These are phyloP conservation scores for Saccharomyces kudriavzevii DNA, from an alignment of 805 yeast species.

Conservation along the genomic window DNA sequence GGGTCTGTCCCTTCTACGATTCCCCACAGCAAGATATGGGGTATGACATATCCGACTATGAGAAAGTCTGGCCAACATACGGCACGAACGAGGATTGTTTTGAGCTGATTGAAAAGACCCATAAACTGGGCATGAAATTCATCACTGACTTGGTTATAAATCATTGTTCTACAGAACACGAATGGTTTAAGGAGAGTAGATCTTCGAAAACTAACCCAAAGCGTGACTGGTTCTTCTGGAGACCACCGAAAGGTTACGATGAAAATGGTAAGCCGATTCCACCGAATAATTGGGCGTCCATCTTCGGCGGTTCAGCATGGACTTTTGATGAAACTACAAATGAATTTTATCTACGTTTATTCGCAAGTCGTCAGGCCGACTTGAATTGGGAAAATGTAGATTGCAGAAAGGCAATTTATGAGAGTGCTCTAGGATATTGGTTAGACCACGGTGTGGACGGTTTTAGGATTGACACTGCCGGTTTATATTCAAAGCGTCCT, in stretches of 20 bases:
- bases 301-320: conserved; percentile 42
- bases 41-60: no score
- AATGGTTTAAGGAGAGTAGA: conserved; percentile 49
- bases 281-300: conserved; percentile 41
- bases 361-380: conserved; percentile 50
- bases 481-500: conserved; percentile 42
- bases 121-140: conserved; percentile 42
- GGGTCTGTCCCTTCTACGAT: conserved; percentile 48
- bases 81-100: conserved; percentile 50
- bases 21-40: no score
- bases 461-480: conserved; percentile 25
- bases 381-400: conserved; percentile 50
- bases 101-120: conserved; percentile 38
- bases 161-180: conserved; percentile 47
- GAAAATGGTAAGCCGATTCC: conserved; percentile 28
- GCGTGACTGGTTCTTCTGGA: conserved; percentile 57
- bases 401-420: conserved; percentile 32
- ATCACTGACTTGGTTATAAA: conserved; percentile 49
- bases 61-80: conserved; percentile 20
- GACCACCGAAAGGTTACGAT: conserved; percentile 38
- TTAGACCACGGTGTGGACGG: conserved; percentile 50
- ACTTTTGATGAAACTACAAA: conserved; percentile 27
- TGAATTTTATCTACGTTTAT: conserved; percentile 48
- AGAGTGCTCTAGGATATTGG: conserved; percentile 46
- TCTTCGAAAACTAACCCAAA: conserved; percentile 43